phyloP scores from a whole-genome alignment of 805 yeast species.

The Pichia manshurica region DNA sequence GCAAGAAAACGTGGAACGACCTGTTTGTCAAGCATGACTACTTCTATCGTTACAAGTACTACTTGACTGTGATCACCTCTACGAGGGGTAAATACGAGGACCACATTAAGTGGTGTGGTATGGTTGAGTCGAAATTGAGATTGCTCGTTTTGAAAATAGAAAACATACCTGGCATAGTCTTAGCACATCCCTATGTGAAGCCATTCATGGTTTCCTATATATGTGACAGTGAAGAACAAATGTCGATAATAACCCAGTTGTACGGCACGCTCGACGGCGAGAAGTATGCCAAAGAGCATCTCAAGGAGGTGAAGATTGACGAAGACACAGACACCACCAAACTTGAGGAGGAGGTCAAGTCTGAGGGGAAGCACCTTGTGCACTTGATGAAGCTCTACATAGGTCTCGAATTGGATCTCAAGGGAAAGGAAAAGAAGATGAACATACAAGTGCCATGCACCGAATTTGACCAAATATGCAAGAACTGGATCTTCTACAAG shows the following conservation, averaged over 20 bases:
- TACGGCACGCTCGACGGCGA: constrained; percentile 61
- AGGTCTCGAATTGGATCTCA: constrained; percentile 58
- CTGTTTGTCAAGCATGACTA: constrained; percentile 75
- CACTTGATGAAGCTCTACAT: constrained; percentile 73
- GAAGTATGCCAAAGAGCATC: constrained; percentile 31
- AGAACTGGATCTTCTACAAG: constrained; percentile 63
- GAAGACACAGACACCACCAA: constrained; percentile 27
- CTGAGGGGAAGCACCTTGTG: constrained; percentile 31
- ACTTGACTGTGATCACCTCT: constrained; percentile 73
- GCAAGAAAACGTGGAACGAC: constrained; percentile 66
- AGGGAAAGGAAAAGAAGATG: constrained; percentile 54
- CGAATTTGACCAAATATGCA: constrained; percentile 79
- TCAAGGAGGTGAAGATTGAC: constrained; percentile 29
- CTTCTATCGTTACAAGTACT: constrained; percentile 79
- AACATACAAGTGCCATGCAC: constrained; percentile 88
- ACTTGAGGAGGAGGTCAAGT: constrained; percentile 23
- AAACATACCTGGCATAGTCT: constrained; percentile 59
- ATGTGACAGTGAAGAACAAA: constrained; percentile 38
- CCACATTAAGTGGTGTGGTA: constrained; percentile 86
- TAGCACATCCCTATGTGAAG: constrained; percentile 89
- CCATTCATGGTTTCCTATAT: constrained; percentile 53
- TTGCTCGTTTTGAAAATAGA: constrained; percentile 80
- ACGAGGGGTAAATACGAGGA: constrained; percentile 72
- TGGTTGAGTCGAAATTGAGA: constrained; percentile 85
- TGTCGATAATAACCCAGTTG: constrained; percentile 23